phyloP scores from a whole-genome alignment of 805 yeast species.

The Candida methanosorbosa region DNA sequence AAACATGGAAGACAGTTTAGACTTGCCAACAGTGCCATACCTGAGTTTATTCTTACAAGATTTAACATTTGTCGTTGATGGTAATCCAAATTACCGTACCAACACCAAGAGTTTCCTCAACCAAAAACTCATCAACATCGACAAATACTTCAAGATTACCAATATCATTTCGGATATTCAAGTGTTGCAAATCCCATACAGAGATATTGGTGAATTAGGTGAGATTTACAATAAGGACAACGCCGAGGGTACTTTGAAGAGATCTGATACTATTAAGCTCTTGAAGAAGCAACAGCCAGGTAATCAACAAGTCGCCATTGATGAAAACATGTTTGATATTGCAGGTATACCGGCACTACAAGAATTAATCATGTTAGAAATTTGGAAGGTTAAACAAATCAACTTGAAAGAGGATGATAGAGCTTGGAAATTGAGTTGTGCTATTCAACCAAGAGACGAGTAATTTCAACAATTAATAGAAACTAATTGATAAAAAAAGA shows the following conservation, averaged over 20 bases:
- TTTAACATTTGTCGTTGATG: conserved; percentile 72
- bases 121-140: conserved; percentile 60
- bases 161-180: conserved; percentile 60
- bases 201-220: conserved; percentile 24
- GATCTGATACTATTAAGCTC: conserved; percentile 21
- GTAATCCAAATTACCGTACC: conserved; percentile 61
- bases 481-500: too few relatives aligned
- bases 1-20: conserved; percentile 30
- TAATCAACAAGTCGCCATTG: conserved; percentile 2
- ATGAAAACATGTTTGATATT: conserved; percentile 26
- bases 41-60: conserved; percentile 70
- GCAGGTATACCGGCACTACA: conserved; percentile 34
- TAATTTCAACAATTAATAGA: too few relatives aligned
- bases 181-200: conserved; percentile 56
- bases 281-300: conserved; percentile 11
- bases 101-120: conserved; percentile 41
- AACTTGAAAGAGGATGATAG: conserved; percentile 56
- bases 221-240: conserved; percentile 15
- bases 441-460: conserved; percentile 43
- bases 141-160: conserved; percentile 62
- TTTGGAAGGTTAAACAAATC: conserved; percentile 61
- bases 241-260: conserved; percentile 9
- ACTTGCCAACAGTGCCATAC: conserved; percentile 67
- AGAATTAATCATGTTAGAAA: conserved; percentile 55
- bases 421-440: conserved; percentile 64